phyloP scores from a whole-genome alignment of 805 yeast species.

The Candida wancherniae region DNA sequence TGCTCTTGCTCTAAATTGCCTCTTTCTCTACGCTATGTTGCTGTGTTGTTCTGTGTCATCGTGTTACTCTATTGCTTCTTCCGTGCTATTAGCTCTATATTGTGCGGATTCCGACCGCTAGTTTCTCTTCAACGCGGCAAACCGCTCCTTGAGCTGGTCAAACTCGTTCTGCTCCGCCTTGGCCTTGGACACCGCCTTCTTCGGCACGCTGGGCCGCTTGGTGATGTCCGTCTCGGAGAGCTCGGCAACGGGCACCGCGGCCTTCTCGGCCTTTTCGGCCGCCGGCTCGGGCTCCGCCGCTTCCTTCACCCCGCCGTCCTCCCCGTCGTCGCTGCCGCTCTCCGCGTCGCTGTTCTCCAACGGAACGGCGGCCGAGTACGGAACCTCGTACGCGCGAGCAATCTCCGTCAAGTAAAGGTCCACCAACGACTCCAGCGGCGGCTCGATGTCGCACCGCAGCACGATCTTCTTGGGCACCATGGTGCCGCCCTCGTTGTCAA shows the following conservation, averaged over 20 bases:
- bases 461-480: slow-evolving; percentile 66
- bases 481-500: slow-evolving; percentile 42
- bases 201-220: too few species aligned
- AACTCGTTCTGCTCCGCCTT: slow-evolving; percentile 42
- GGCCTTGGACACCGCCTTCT: slow-evolving; percentile 21
- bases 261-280: background rate
- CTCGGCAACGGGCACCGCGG: slow-evolving; percentile 2
- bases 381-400: slow-evolving; percentile 72
- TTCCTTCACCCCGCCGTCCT: slow-evolving; percentile 14
- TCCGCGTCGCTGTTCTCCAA: slow-evolving; percentile 21
- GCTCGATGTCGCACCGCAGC: slow-evolving; percentile 56
- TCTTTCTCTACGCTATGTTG: too few species aligned
- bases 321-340: slow-evolving; percentile 28
- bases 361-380: slow-evolving; percentile 53
- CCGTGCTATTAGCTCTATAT: too few species aligned
- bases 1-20: too few species aligned
- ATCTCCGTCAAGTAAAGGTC: slow-evolving; percentile 70
- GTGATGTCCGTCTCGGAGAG: background rate
- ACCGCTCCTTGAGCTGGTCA: slow-evolving; percentile 63
- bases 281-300: slow-evolving; percentile 2
- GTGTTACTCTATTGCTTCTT: too few species aligned
- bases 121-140: slow-evolving; percentile 59
- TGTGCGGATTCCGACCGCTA: background rate
- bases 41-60: too few species aligned
- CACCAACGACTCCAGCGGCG: slow-evolving; percentile 66